These are phyloP conservation scores for Erysiphe pulchra DNA, from an alignment of 2,329 filamentous ascomycete genomes.

Conservation along the genomic window DNA sequence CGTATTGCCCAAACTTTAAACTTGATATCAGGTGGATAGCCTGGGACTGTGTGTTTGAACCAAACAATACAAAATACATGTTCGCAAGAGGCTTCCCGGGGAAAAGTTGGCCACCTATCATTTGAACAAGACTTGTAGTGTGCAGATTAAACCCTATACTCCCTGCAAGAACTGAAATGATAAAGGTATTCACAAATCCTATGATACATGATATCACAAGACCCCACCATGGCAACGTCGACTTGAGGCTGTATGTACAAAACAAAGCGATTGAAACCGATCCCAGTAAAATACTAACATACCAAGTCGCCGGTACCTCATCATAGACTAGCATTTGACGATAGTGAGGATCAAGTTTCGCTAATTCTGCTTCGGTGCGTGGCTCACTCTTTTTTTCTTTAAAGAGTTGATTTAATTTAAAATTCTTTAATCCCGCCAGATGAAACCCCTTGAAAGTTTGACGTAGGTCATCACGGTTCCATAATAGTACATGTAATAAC, in stretches of 20 bases:
- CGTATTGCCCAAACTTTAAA: too few relatives aligned
- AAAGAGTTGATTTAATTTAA: neutral
- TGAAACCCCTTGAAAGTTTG: conserved; percentile 10
- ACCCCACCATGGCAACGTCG: conserved; percentile 18
- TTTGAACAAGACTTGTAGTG: too few relatives aligned
- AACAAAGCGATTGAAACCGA: conserved; percentile 13
- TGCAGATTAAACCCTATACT: too few relatives aligned
- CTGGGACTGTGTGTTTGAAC: too few relatives aligned
- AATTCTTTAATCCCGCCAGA: conserved; percentile 5
- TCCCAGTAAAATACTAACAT: conserved; percentile 5
- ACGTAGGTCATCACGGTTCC: conserved; percentile 17
- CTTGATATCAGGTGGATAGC: too few relatives aligned
- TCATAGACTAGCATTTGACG: conserved; percentile 16
- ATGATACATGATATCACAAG: conserved; percentile 12
- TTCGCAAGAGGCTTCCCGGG: too few relatives aligned
- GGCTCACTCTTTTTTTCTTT: neutral
- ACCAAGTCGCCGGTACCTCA: conserved; percentile 19
- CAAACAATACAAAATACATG: too few relatives aligned
- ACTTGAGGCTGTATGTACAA: conserved; percentile 14
- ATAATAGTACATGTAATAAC: conserved; percentile 19
- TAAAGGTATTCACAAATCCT: too few relatives aligned
- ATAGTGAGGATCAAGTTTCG: conserved; percentile 18
- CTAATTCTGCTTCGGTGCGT: neutral
- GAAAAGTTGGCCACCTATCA: too few relatives aligned
- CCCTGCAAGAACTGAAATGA: too few relatives aligned